These are phyloP conservation scores for Rhododendron molle DNA, from an alignment of 148 eudicot species.

Conservation along the genomic window DNA sequence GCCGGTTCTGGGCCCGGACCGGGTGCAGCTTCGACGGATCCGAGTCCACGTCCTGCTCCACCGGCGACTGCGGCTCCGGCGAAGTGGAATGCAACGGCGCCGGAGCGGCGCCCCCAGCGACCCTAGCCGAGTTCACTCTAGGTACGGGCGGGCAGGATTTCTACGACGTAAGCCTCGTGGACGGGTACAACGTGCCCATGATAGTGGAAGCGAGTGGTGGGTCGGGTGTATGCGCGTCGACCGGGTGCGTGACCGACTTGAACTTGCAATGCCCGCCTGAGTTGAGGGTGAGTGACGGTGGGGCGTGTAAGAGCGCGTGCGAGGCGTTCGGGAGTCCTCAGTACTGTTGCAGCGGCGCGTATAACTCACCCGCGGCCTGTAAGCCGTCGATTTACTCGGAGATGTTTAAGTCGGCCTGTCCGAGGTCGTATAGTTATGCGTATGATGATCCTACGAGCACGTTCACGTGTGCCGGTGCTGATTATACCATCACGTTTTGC, in stretches of 20 bases:
- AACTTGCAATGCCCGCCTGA: slow-evolving; percentile 72
- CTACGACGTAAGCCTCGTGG: slow-evolving; percentile 89
- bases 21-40: slow-evolving; percentile 58
- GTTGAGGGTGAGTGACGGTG: slow-evolving; percentile 50
- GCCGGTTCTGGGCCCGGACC: slow-evolving; percentile 92
- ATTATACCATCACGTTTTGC: slow-evolving; percentile 77
- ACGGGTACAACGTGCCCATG: slow-evolving; percentile 82
- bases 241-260: slow-evolving; percentile 75
- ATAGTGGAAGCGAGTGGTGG: slow-evolving; percentile 65
- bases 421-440: slow-evolving; percentile 81
- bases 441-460: slow-evolving; percentile 86
- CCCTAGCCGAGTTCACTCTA: slow-evolving; percentile 76
- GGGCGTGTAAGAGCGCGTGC: slow-evolving; percentile 89
- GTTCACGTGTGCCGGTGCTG: slow-evolving; percentile 70
- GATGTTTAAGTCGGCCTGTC: slow-evolving; percentile 76
- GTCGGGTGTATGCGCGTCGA: slow-evolving; percentile 60
- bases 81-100: slow-evolving; percentile 63
- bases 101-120: slow-evolving; percentile 84
- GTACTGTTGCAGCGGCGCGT: slow-evolving; percentile 87
- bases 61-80: slow-evolving; percentile 90
- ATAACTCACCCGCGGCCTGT: slow-evolving; percentile 56
- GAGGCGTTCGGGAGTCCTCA: slow-evolving; percentile 72
- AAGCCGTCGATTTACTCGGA: slow-evolving; percentile 63
- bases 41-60: slow-evolving; percentile 45
- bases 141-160: slow-evolving; percentile 62